Evolutionary conservation across 1,284 basidiomycete species (phyloP), one percentile per base, ranked within the genome.

Genomic region (Ustilago xerochloae): DNA sequence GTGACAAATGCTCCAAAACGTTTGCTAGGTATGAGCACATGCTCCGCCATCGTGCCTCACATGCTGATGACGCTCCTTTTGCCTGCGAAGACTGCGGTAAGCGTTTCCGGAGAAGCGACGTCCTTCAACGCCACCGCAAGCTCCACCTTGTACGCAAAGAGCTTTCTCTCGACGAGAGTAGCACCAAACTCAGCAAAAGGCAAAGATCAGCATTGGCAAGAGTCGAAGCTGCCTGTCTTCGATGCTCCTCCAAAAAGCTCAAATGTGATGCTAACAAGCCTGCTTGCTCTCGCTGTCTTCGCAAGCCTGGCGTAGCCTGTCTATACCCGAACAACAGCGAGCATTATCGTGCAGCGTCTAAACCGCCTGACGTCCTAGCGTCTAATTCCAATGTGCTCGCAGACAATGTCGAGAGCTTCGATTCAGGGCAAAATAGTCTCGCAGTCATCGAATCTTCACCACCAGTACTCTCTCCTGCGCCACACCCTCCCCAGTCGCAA

Each of bases 1-100:
- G 62, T 30, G 51, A 49, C 33, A 45, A 49, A 12, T 64, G 62
- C 55, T 36, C 22, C 18, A 64, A 64, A 32, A 52, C 41, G 1
- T 64, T 64, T 41, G 49, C 49, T 13, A 54, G 62, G 4, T 55
- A 58, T 36, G 62, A 64, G 50, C 62, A 64, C 49, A 48, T 64
- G 54, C 36, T 57, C 9, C 62, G 62, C 33, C 62, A 64, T 30
- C 62, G 51, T n/a, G 55, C 54, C 6, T 57, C 62, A 12, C 62
- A 64, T 36, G 53, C 54, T 36, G 45, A 57, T 33, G 4, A 48
- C 8, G 49, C 55, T 28, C 49, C 62, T 8, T 53, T 47, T 35
- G 15, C 36, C 1, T 64, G 62, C 62, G 28, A 52, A 26, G 50
- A 57, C 7, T 64, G 62, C 13, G 49, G 55, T 9, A 56, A 58